Conservation (phyloP, 1,284 basidiomycete genomes). For the Boletus hoseneyae region DNA sequence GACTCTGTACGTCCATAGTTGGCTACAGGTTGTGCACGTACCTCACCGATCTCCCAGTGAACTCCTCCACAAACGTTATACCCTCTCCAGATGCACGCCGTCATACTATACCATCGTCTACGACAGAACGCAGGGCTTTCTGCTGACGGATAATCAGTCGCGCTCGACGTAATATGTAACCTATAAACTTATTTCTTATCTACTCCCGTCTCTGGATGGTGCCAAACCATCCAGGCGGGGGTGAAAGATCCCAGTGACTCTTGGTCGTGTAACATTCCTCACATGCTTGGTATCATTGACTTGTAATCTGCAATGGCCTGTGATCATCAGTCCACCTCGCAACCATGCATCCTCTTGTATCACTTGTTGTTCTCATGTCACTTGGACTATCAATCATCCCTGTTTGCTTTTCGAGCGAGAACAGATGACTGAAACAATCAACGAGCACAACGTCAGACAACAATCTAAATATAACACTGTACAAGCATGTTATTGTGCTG, state of each 20-base stretch:
- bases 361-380: slow-evolving; percentile 12
- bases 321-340: slow-evolving; percentile 4
- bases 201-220: slow-evolving; percentile 14
- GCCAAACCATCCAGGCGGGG: slow-evolving; percentile 8
- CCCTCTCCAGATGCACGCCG: slow-evolving; percentile 17
- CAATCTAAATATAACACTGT: not conserved
- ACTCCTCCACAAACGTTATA: slow-evolving; percentile 20
- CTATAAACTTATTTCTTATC: slow-evolving; percentile 30
- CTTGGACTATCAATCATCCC: slow-evolving; percentile 7
- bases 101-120: slow-evolving; percentile 31
- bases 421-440: slow-evolving; percentile 17
- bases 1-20: slow-evolving; percentile 32
- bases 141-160: slow-evolving; percentile 29
- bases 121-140: slow-evolving; percentile 30
- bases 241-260: slow-evolving; percentile 17
- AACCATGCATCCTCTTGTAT: slow-evolving; percentile 16
- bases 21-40: not conserved
- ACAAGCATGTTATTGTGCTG: slow-evolving; percentile 10
- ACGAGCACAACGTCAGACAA: not conserved
- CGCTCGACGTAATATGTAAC: slow-evolving; percentile 31
- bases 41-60: slow-evolving; percentile 24
- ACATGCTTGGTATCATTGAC: slow-evolving; percentile 19
- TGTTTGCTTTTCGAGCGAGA: slow-evolving; percentile 5
- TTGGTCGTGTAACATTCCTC: slow-evolving; percentile 29
- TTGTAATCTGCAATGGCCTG: slow-evolving; percentile 10